Conservation (phyloP, 176 grass and related monocot genomes). For the Eremochloa ophiuroides region DNA sequence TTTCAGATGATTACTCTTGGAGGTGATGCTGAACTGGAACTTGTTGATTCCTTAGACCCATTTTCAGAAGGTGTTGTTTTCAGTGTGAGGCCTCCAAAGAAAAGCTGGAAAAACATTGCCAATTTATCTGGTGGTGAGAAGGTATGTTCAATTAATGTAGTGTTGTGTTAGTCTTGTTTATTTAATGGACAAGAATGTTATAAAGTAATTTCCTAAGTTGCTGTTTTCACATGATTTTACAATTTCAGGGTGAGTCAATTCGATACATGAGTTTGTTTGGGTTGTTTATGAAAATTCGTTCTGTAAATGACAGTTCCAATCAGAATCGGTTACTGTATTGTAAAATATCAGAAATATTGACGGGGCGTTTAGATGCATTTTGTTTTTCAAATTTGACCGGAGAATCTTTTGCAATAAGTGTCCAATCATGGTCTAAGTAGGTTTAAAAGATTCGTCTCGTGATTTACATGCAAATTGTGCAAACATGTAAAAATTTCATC, state of each 20-base stretch:
- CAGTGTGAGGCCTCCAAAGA: constrained; percentile 95
- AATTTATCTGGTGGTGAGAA: constrained; percentile 96
- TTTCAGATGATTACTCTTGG: constrained; percentile 98
- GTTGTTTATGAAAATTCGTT: neutral
- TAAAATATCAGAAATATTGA: neutral
- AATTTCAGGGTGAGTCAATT: neutral
- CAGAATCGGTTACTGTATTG: neutral
- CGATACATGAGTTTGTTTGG: neutral
- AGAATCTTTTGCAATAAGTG: too few relatives aligned
- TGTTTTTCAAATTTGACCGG: too few relatives aligned
- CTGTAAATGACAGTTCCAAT: neutral
- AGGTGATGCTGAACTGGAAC: constrained; percentile 96
- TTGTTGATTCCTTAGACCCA: constrained; percentile 94
- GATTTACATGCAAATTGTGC: too few relatives aligned
- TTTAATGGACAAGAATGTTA: constrained; percentile 6
- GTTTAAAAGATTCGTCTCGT: too few relatives aligned
- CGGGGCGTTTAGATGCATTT: too few relatives aligned
- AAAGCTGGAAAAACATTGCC: constrained; percentile 98
- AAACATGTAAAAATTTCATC: too few relatives aligned
- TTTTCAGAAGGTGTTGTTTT: constrained; percentile 99
- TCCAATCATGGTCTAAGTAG: too few relatives aligned
- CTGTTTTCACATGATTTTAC: neutral
- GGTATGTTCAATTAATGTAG: constrained; percentile 39
- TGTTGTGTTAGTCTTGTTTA: neutral
- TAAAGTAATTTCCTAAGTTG: neutral